Evolutionary conservation across 257 asterid genomes (phyloP).

Genomic region (Fraxinus anomala): DNA sequence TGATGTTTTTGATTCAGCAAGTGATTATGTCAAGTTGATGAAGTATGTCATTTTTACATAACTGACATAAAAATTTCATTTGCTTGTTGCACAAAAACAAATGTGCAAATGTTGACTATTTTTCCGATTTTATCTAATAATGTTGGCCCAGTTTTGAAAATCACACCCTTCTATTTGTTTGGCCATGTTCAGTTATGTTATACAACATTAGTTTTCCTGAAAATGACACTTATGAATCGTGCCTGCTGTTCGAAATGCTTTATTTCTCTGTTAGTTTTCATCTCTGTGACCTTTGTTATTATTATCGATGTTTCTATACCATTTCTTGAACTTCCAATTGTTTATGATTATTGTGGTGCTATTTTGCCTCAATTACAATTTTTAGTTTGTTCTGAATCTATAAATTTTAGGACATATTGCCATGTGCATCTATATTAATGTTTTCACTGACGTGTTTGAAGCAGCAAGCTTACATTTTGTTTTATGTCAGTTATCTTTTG

Average conservation of each 20-base stretch:
- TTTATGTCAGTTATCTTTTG: too few species aligned
- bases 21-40: constrained; percentile 89
- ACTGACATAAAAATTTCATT: constrained; percentile 2
- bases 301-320: neutral
- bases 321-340: neutral
- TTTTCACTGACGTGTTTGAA: constrained; percentile 1
- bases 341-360: neutral
- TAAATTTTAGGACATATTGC: neutral
- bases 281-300: neutral
- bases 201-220: neutral
- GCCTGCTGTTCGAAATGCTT: neutral
- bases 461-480: neutral
- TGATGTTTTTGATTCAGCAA: constrained; percentile 91
- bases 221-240: neutral
- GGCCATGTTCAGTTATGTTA: neutral
- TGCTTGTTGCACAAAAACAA: neutral
- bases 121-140: neutral
- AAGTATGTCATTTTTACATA: constrained; percentile 56
- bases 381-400: neutral
- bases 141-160: neutral
- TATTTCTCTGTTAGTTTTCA: neutral
- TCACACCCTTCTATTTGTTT: neutral
- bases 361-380: neutral
- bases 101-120: too few species aligned
- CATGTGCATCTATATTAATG: neutral